Base-by-base conservation (phyloP, 2,329 filamentous ascomycete genomes). In the Knufia petricola region DNA sequence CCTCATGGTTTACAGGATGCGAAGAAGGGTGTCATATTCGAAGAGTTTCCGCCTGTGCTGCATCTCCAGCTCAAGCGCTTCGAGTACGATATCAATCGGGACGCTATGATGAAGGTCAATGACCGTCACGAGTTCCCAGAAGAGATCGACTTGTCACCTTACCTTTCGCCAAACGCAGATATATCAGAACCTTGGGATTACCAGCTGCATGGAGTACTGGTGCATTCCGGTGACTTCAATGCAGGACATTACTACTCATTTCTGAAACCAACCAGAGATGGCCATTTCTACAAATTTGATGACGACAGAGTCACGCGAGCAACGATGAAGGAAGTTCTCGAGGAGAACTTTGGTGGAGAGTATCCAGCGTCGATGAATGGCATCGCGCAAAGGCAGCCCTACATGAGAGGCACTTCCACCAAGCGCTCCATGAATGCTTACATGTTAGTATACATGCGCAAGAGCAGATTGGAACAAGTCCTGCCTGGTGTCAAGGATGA, bases 221-320 rank as follows among this genome's bases (percentile, higher is more conserved):
- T 98, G 4, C 92, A 98, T 67, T 95, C 87, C 58, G 92, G 92
- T 52, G 92, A 96, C 62, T 76, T 96, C 49, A 95, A 98, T 65
- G 90, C 94, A 9, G 92, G 92, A 2, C 92, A 98, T 67, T 98
- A 98, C 68, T 98, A 98, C 63, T 92, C 92, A 1, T 98, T 94
- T 67, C 70, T 98, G 59, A 95, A 95, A 64, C 92, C 94, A 0
- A 79, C 82, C 50, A 94, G 94, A 67, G 86, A 95, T 52, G 90
- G 92, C 26, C 81, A 86, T 70, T 98, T 95, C 70, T 96, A 94
- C 73, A 92, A 85, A 60, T 98, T 95, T 59, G 94, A 98, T 60
- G 92, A 98, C 57, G 92, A 98, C 62, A 85, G 89, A 57, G 92
- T 98, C 34, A 96, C 89, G n/a, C 86, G 85, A 56, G 90, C 89